Evolutionary conservation across 164 flowering plant genomes (phyloP).

Genomic region (Stephania japonica): DNA sequence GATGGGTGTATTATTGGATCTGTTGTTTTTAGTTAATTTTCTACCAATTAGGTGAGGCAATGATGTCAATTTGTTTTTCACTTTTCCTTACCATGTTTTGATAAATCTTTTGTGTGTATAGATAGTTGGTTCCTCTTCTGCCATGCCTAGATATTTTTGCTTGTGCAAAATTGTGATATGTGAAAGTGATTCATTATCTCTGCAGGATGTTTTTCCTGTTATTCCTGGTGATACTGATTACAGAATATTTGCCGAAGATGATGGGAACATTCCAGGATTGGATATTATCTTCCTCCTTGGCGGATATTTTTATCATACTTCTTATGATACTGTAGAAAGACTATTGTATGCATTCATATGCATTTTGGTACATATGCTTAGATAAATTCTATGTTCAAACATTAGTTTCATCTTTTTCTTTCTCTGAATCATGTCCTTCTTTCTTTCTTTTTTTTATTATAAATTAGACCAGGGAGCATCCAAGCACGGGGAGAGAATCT

Average conservation of each 20-base stretch:
- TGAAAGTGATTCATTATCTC: conserved; percentile 13
- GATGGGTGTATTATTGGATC: too few species aligned
- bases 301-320: conserved; percentile 94
- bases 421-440: conserved; percentile 13
- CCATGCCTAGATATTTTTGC: not conserved
- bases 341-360: conserved; percentile 81
- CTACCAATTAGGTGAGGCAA: not conserved
- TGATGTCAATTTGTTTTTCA: not conserved
- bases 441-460: not conserved
- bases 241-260: conserved; percentile 86
- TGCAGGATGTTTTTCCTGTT: conserved; percentile 88
- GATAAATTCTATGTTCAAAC: not conserved
- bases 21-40: too few species aligned
- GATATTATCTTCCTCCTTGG: conserved; percentile 92
- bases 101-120: not conserved
- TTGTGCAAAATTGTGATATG: not conserved
- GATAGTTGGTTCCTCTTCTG: not conserved
- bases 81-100: not conserved
- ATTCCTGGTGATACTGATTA: conserved; percentile 98
- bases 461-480: conserved; percentile 86
- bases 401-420: not conserved
- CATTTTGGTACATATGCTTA: conserved; percentile 43
- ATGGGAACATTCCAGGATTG: conserved; percentile 86
- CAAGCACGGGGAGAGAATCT: conserved; percentile 99
- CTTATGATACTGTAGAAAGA: conserved; percentile 88